Base-by-base conservation (phyloP, 2,329 filamentous ascomycete species). In the Aspergillus eucalypticola region DNA sequence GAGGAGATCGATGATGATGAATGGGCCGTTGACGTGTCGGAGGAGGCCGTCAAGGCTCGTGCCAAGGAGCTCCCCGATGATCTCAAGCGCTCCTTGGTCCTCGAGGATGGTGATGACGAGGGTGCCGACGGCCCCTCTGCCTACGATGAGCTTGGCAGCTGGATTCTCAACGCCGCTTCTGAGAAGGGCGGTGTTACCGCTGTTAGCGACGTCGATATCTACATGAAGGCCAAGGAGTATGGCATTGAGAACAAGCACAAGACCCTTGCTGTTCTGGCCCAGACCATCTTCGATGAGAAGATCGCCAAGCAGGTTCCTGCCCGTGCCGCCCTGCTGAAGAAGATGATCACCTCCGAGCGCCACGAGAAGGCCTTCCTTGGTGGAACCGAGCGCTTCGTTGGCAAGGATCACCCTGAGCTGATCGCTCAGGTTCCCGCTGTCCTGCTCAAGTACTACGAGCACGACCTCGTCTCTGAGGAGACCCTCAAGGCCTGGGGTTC, bases 21-120 rank as follows among this genome's bases (percentile, higher is more conserved):
- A 67, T 99, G 95, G 95, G 91, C 93, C 64, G 91, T 98, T 61
- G 95, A 99, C 76, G 95, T 96, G 82, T 97, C 93, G 66, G 92
- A 93, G 76, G 92, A 92, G 76, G 95, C 95, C 67, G 90, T 98
- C 82, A 93, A 90, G 81, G 94, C 94, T 71, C 95, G 95, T 78
- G 91, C 93, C 75, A 90, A 94, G 78, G 89, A 92, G 67, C 90
- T 99, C 54, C 92, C 95, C n/a, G 89, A 88, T 67, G 95, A 98
- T 74, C 89, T 99, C 75, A 96, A 97, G 86, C 89, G 91, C 75
- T 90, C 92, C 74, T 88, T 98, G 66, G 91, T 90, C 71, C 84
- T 96, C 61, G 89, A 88, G 61, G 90, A 90, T 60, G 92, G 88
- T 8, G 88, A 90, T 11, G 91, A 89, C 8, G 89, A 96, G 46